A percentile compares a stretch with the other conserved stretches of the same genome.
Conservation (phyloP, 495 filamentous ascomycete species). For the Trichoderma orchidacearum region DNA sequence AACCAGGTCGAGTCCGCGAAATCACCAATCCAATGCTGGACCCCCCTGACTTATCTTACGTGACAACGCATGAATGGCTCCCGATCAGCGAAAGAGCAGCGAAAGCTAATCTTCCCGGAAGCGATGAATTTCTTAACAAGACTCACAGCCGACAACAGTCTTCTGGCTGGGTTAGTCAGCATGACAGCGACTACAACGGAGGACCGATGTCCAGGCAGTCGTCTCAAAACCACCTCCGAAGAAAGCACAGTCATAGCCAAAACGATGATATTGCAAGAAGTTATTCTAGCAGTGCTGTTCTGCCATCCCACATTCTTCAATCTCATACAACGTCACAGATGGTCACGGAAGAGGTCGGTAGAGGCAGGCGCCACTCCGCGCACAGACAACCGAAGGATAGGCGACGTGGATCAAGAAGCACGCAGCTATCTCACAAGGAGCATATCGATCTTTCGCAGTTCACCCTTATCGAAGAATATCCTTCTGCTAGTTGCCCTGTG, state of each 20-base stretch:
- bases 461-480: conserved; percentile 1
- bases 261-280: not conserved
- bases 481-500: not conserved
- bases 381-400: not conserved
- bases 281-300: not conserved
- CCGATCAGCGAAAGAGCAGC: not conserved
- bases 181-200: not conserved
- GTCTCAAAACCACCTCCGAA: not conserved
- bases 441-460: not conserved
- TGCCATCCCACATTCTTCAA: not conserved
- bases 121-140: not conserved
- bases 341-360: not conserved
- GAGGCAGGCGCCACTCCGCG: not conserved
- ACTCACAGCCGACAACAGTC: not conserved
- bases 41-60: not conserved
- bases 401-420: not conserved
- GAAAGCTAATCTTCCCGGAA: not conserved
- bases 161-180: not conserved
- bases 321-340: not conserved
- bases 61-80: not conserved
- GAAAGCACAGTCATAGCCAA: not conserved
- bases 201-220: not conserved
- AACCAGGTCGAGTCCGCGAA: not conserved
- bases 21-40: not conserved
- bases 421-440: not conserved